Percentiles rank a stretch among this genome's conserved stretches.
Conservation (phyloP, 208 protist genomes). For the Wallacemonas sp. region DNA sequence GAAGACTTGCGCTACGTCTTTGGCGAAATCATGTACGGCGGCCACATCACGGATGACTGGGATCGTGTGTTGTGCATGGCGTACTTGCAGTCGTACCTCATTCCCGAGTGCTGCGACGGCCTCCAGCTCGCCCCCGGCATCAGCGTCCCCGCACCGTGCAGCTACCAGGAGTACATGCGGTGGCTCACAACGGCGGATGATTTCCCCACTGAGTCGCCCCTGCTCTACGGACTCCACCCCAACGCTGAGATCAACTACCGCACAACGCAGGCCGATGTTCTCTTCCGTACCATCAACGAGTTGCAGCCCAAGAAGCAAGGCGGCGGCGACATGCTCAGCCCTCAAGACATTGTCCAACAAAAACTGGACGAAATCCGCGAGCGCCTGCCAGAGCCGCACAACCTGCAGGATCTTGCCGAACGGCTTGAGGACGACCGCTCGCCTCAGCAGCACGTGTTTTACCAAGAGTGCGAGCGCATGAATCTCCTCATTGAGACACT, state of each 20-base stretch:
- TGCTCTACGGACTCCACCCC: constrained; percentile 98
- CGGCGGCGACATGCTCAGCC: constrained; percentile 83
- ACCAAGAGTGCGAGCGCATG: constrained; percentile 98
- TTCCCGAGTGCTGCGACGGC: constrained; percentile 89
- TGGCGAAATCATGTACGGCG: constrained; percentile 99
- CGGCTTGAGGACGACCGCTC: constrained; percentile 95
- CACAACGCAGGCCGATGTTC: constrained; percentile 93
- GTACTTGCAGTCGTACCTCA: constrained; percentile 93
- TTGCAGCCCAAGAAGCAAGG: constrained; percentile 94
- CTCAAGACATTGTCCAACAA: constrained; percentile 91
- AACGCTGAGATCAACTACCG: constrained; percentile 99
- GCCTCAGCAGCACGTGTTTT: constrained; percentile 97
- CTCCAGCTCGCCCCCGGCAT: constrained; percentile 95
- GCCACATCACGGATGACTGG: constrained; percentile 99
- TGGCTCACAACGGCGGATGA: constrained; percentile 91
- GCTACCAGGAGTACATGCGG: constrained; percentile 95
- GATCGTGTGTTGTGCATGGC: constrained; percentile 97
- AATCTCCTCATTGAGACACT: constrained; percentile 95
- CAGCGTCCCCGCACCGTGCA: constrained; percentile 71
- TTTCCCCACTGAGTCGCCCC: constrained; percentile 94
- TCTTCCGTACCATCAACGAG: constrained; percentile 97
- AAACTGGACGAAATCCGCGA: constrained; percentile 93
- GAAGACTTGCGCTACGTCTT: constrained; percentile 99
- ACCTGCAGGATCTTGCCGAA: constrained; percentile 91
- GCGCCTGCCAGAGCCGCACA: constrained; percentile 90